Evolutionary conservation across 106 monocot species (phyloP).

Genomic region (Posidonia australis): DNA sequence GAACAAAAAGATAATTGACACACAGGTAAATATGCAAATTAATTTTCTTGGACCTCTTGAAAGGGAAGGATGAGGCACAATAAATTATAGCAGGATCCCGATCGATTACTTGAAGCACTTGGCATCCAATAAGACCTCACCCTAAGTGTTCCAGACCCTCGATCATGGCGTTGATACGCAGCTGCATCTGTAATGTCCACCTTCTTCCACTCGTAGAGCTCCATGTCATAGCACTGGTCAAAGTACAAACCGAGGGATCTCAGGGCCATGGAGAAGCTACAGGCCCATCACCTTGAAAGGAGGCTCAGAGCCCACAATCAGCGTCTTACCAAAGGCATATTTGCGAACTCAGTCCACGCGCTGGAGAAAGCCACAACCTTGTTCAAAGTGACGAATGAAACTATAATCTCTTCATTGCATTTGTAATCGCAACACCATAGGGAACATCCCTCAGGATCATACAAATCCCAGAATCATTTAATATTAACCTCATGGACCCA

Average conservation of each 20-base stretch:
- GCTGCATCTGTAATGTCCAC: conserved; percentile 21
- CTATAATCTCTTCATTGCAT: conserved; percentile 29
- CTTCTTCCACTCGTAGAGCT: conserved; percentile 28
- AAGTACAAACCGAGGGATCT: conserved; percentile 24
- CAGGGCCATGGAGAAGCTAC: conserved; percentile 22
- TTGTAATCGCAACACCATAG: conserved; percentile 28
- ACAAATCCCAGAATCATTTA: conserved; percentile 34
- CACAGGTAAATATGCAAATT: too few relatives aligned
- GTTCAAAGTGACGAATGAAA: conserved; percentile 23
- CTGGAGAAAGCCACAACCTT: conserved; percentile 27
- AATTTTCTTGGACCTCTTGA: too few relatives aligned
- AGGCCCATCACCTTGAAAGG: conserved; percentile 26
- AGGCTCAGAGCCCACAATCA: conserved; percentile 14
- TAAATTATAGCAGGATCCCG: too few relatives aligned
- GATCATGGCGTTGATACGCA: conserved; percentile 24
- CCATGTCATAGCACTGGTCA: conserved; percentile 28
- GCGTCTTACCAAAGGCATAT: conserved; percentile 26
- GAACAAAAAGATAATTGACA: too few relatives aligned
- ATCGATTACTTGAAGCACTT: conserved; percentile 25
- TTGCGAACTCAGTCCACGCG: conserved; percentile 23
- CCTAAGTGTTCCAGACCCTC: conserved; percentile 27
- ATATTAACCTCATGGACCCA: too few relatives aligned
- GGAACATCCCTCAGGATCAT: conserved; percentile 23
- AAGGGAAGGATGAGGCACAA: too few relatives aligned
- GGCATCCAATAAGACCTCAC: conserved; percentile 25